Evolutionary conservation across 1,284 basidiomycete species (phyloP), one percentile per base, ranked within the genome.

Genomic region (Sutorius eximius): DNA sequence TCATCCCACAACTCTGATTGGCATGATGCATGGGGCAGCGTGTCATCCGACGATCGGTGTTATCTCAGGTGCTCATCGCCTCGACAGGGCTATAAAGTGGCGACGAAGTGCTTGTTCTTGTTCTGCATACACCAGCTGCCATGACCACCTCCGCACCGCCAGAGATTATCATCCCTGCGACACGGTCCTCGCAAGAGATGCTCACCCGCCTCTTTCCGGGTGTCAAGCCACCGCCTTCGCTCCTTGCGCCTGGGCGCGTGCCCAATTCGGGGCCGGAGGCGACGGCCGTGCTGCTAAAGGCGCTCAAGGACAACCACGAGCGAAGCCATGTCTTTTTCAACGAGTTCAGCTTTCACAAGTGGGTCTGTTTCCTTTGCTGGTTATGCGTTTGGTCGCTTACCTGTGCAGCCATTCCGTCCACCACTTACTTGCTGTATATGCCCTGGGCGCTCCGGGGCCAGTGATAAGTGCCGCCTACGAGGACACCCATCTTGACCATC

Each of bases 271-370:
- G 75, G 3, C 71, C 75, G 18, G 75, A 77, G 38, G 81, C 84
- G 0, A 76, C 76, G 10, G 64, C 70, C 18, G 69, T 72, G 2
- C 65, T 85, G 5, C 69, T 73, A 6, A 70, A 73, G 29, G 70
- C 77, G 0, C 73, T 87, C 48, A 77, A 76, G 55, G 76, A 83
- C 48, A 84, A 88, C 60, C 80, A 85, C 56, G 71, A 77, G 41
- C 76, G 75, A 16, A 79, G 77, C 71, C 83, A 87, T 60, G 73
- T 79, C 38, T 87, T 82, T 66, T 85, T 86, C 71, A 85, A 86
- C 56, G 75, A 83, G 20, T 72, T 67, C 52, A 73, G 76, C 2
- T 86, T 82, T 60, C 84, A 87, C 71, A 86, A 86, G 80, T 80
- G 59, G 29, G 67, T 56, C 13, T 42, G 34, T 15, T 43, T 18